Conservation (phyloP, 495 filamentous ascomycete species). For the Penicillium mononematosum region DNA sequence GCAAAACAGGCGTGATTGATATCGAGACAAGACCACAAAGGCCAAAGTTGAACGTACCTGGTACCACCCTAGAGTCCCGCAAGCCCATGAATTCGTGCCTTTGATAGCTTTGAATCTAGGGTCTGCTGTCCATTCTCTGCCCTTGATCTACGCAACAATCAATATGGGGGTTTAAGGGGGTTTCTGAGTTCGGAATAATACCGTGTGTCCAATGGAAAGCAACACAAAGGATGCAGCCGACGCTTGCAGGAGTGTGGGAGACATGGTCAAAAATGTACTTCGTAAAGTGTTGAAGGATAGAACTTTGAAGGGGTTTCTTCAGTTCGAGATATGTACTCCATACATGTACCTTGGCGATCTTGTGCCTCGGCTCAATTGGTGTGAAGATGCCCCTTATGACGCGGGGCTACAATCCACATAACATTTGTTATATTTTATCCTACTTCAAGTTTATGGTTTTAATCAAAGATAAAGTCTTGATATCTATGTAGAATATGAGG, state of each 20-base stretch:
- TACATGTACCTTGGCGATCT: not conserved
- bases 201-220: constrained; percentile 31
- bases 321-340: not conserved
- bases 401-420: not conserved
- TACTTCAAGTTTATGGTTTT: not conserved
- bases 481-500: no score
- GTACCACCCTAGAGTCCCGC: constrained; percentile 34
- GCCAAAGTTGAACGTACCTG: constrained; percentile 20
- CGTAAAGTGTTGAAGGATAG: not conserved
- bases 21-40: not conserved
- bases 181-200: constrained; percentile 9
- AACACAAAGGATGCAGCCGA: constrained; percentile 24
- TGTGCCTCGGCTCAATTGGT: constrained; percentile 6
- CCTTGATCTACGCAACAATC: constrained; percentile 13
- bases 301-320: not conserved
- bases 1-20: not conserved
- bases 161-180: not conserved
- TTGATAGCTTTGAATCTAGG: constrained; percentile 26
- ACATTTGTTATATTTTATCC: not conserved
- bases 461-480: not conserved
- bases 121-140: constrained; percentile 30
- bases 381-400: not conserved
- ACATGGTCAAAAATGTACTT: not conserved
- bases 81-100: constrained; percentile 27
- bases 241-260: constrained; percentile 26